phyloP scores from a whole-genome alignment of 1,284 basidiomycete species.

The Ustilago sp. region DNA sequence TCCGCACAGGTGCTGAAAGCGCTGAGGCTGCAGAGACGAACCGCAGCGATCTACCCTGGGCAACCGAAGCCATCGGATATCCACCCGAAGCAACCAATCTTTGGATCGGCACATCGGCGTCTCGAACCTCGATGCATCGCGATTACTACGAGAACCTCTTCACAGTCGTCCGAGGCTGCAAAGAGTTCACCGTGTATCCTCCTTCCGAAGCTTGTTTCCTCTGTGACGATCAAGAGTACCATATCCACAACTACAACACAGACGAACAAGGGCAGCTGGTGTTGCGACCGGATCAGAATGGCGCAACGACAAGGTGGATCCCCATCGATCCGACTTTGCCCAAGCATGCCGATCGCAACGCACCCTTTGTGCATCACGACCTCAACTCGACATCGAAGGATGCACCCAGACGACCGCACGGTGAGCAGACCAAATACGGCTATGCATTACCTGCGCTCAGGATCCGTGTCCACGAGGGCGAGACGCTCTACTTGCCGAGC shows the following conservation, averaged over 20 bases:
- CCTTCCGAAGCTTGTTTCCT: constrained; percentile 56
- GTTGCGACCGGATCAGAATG: constrained; percentile 17
- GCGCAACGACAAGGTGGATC: constrained; percentile 58
- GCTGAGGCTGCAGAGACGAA: not conserved
- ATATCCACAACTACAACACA: constrained; percentile 21
- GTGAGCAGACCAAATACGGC: constrained; percentile 38
- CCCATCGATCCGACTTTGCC: constrained; percentile 56
- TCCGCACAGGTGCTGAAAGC: not conserved
- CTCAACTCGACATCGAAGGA: constrained; percentile 10
- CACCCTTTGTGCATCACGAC: constrained; percentile 38
- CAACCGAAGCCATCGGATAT: constrained; percentile 52
- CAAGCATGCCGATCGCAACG: constrained; percentile 41
- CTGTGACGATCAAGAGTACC: constrained; percentile 50
- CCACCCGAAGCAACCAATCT: constrained; percentile 62
- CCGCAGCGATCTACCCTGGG: constrained; percentile 50
- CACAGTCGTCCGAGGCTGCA: constrained; percentile 55
- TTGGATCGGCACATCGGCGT: constrained; percentile 59
- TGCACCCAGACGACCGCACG: constrained; percentile 9
- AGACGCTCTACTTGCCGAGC: constrained; percentile 62
- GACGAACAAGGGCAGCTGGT: constrained; percentile 7
- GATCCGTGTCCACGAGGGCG: constrained; percentile 56
- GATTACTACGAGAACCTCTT: constrained; percentile 68
- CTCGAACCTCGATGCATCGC: constrained; percentile 48
- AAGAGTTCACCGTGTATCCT: constrained; percentile 63
- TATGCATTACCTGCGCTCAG: constrained; percentile 52